Percentiles rank a stretch among this genome's conserved stretches.
Evolutionary conservation across 2,329 filamentous ascomycete genomes (phyloP).

Genomic region (Thielaviopsis populi): DNA sequence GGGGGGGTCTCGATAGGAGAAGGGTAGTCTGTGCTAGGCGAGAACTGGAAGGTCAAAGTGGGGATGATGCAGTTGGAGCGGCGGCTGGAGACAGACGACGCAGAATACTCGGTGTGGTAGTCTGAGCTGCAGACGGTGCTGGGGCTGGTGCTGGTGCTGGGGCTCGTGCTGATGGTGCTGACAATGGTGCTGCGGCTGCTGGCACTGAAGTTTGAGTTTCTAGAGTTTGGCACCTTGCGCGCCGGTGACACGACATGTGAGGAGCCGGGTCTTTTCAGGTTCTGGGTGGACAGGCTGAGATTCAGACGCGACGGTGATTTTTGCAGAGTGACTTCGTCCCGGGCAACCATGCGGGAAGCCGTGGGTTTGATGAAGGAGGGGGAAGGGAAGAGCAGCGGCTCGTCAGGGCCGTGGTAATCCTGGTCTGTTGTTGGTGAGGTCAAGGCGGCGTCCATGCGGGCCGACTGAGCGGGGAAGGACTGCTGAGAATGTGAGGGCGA

Average conservation of each 20-base stretch:
- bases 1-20: slow-evolving; percentile 3
- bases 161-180: slow-evolving; percentile 12
- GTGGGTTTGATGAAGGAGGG: slow-evolving; percentile 43
- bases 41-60: slow-evolving; percentile 13
- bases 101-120: slow-evolving; percentile 4
- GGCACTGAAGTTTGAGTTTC: slow-evolving; percentile 13
- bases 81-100: slow-evolving; percentile 11
- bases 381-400: slow-evolving; percentile 31
- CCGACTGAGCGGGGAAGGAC: neutral
- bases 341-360: slow-evolving; percentile 39
- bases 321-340: slow-evolving; percentile 30
- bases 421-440: slow-evolving; percentile 17
- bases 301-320: slow-evolving; percentile 21
- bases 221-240: slow-evolving; percentile 9
- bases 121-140: slow-evolving; percentile 14
- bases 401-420: slow-evolving; percentile 17
- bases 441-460: neutral
- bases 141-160: slow-evolving; percentile 10
- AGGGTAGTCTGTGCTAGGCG: slow-evolving; percentile 4
- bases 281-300: slow-evolving; percentile 7
- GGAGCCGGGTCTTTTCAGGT: slow-evolving; percentile 12
- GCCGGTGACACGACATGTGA: slow-evolving; percentile 15
- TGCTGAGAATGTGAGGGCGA: slow-evolving; percentile 19
- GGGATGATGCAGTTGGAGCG: slow-evolving; percentile 9
- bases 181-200: slow-evolving; percentile 10